Evolutionary conservation across 768 basidiomycete genomes (phyloP).

Genomic region (Collybia nuda): DNA sequence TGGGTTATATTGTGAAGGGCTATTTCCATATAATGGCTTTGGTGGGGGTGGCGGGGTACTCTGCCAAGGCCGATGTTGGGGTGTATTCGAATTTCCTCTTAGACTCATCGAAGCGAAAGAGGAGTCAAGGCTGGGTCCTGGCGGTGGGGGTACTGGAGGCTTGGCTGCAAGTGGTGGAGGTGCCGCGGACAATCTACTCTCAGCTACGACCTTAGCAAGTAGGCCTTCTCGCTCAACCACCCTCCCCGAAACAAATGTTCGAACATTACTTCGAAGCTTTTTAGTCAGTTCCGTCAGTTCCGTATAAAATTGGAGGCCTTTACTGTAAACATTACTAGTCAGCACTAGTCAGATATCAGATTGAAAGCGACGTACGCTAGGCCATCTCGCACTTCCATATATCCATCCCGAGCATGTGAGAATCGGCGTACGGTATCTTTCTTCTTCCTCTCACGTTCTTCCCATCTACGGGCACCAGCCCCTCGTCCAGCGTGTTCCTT

Average conservation of each 20-base stretch:
- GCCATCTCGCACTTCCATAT: conserved; percentile 85
- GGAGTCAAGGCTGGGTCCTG: conserved; percentile 21
- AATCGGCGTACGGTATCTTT: conserved; percentile 75
- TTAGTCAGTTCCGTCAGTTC: conserved; percentile 69
- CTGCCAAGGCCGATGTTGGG: conserved; percentile 17
- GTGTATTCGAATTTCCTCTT: conserved; percentile 15
- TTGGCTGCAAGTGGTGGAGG: conserved; percentile 46
- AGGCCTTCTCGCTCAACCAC: conserved; percentile 70
- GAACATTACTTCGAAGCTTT: conserved; percentile 57
- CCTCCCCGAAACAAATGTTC: conserved; percentile 62
- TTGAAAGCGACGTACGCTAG: conserved; percentile 58
- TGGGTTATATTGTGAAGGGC: conserved; percentile 13
- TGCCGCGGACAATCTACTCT: conserved; percentile 56
- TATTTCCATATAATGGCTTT: conserved; percentile 7
- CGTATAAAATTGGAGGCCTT: conserved; percentile 86
- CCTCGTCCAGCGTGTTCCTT: conserved; percentile 75
- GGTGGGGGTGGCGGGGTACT: conserved; percentile 16
- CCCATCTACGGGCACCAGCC: conserved; percentile 75
- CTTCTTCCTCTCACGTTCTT: conserved; percentile 78
- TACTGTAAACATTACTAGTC: conserved; percentile 42
- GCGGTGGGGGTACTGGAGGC: conserved; percentile 50
- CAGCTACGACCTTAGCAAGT: conserved; percentile 67
- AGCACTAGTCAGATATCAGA: conserved; percentile 8
- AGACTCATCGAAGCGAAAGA: conserved; percentile 11
- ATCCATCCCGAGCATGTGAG: conserved; percentile 75